These are phyloP conservation scores for Microthlaspi erraticum DNA, from an alignment of 345 rosid species.

Conservation along the genomic window DNA sequence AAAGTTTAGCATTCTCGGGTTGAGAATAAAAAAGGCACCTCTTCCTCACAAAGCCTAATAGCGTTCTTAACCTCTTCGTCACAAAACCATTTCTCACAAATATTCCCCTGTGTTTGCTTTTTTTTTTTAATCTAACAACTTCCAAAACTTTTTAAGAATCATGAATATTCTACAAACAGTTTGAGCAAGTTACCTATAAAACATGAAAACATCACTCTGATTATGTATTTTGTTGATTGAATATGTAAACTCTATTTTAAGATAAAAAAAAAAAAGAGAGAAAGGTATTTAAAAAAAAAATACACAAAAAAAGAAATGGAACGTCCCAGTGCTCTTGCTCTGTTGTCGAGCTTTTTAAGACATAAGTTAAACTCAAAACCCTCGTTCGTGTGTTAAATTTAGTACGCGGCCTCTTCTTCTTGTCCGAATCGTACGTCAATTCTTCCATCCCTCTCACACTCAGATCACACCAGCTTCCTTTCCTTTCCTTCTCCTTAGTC, in stretches of 20 bases:
- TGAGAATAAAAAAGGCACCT: too few species aligned
- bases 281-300: not conserved
- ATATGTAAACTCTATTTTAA: not conserved
- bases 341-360: not conserved
- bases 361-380: constrained; percentile 2
- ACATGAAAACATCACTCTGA: not conserved
- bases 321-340: not conserved
- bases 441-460: not conserved
- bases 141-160: too few species aligned
- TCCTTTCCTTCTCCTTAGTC: not conserved
- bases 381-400: not conserved
- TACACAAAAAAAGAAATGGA: too few species aligned
- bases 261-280: not conserved
- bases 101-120: too few species aligned
- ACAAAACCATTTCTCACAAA: too few species aligned
- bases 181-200: too few species aligned
- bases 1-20: too few species aligned
- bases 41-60: too few species aligned
- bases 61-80: too few species aligned
- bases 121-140: too few species aligned
- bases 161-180: too few species aligned
- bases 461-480: not conserved
- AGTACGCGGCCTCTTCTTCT: constrained; percentile 7
- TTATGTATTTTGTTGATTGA: not conserved
- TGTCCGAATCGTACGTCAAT: constrained; percentile 35